phyloP scores from a whole-genome alignment of 106 monocot species.

The Xerophyta viscosa region DNA sequence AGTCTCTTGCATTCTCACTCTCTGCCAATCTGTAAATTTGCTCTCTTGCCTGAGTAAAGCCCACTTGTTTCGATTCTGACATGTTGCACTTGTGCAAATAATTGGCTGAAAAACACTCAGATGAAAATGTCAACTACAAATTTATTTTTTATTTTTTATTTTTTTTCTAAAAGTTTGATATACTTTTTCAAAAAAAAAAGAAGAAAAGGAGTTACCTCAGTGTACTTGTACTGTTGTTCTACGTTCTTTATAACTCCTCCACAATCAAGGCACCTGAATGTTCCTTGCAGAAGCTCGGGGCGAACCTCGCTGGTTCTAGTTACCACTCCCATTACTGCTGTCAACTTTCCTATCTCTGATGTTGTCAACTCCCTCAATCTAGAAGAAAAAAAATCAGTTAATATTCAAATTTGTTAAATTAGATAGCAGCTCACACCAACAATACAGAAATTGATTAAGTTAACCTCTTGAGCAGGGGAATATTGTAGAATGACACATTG shows the following conservation, averaged over 20 bases:
- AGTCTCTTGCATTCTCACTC: slow-evolving; percentile 92
- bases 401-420: no score
- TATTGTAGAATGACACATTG: slow-evolving; percentile 85
- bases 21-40: slow-evolving; percentile 98
- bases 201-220: no score
- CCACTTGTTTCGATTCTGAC: slow-evolving; percentile 64
- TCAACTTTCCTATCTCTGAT: slow-evolving; percentile 85
- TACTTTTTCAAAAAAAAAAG: no score
- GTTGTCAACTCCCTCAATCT: slow-evolving; percentile 92
- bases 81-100: slow-evolving; percentile 84
- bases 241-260: slow-evolving; percentile 66
- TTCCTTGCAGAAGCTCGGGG: slow-evolving; percentile 89
- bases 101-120: slow-evolving; percentile 53
- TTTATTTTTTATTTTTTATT: no score
- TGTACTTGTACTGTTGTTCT: slow-evolving; percentile 97
- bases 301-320: slow-evolving; percentile 97
- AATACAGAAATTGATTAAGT: no score
- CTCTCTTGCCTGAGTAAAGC: slow-evolving; percentile 95
- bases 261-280: slow-evolving; percentile 89
- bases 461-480: slow-evolving; percentile 87
- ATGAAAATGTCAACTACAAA: neutral
- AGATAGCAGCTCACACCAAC: no score
- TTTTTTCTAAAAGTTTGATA: no score
- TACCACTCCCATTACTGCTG: slow-evolving; percentile 94
- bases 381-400: no score